Evolutionary conservation across 345 rosid genomes (phyloP).

Genomic region (Bruguiera parviflora): DNA sequence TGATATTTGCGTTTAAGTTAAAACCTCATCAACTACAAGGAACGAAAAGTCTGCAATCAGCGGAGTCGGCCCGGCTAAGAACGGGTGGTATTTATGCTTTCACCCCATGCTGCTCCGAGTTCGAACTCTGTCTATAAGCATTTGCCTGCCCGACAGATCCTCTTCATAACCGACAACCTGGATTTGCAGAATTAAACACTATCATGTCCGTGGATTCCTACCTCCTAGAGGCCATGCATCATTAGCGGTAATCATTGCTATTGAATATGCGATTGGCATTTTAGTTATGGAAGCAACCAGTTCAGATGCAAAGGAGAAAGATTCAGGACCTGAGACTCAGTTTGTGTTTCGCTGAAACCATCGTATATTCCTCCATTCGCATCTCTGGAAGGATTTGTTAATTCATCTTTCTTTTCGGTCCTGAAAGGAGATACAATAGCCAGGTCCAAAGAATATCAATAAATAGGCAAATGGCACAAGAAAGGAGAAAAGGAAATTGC

Average conservation of each 20-base stretch:
- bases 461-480: neutral
- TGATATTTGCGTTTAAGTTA: too few relatives aligned
- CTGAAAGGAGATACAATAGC: conserved; percentile 27
- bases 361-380: conserved; percentile 39
- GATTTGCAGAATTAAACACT: conserved; percentile 16
- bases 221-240: neutral
- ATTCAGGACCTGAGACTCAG: conserved; percentile 82
- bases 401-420: conserved; percentile 41
- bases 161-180: conserved; percentile 95
- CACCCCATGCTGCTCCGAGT: conserved; percentile 68
- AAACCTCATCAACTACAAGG: too few relatives aligned
- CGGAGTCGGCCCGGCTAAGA: too few relatives aligned
- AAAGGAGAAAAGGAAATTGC: neutral
- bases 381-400: conserved; percentile 32
- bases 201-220: neutral
- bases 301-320: conserved; percentile 13
- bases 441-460: conserved; percentile 6
- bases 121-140: conserved; percentile 92
- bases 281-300: conserved; percentile 10
- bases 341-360: conserved; percentile 91
- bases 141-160: conserved; percentile 89
- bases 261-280: neutral
- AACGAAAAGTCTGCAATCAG: too few relatives aligned
- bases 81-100: neutral
- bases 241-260: too few relatives aligned